Conservation (phyloP, 2,329 filamentous ascomycete genomes). For the Zymoseptoria pseudotritici region DNA sequence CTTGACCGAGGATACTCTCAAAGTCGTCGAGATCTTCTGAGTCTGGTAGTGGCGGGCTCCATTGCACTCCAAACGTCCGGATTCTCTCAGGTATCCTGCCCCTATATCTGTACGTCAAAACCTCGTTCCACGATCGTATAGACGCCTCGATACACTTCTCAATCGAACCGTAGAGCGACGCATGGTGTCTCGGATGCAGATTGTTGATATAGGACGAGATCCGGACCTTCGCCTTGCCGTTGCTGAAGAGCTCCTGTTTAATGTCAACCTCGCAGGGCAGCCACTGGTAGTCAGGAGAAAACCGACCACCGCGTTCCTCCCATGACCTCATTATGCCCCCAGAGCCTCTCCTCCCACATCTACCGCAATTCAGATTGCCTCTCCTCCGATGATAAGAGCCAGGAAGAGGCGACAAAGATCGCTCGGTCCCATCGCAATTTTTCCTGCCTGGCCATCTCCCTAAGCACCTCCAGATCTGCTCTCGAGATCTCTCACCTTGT, state of each 20-base stretch:
- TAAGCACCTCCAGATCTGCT: not conserved
- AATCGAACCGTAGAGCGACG: conserved; percentile 3
- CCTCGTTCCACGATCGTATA: conserved; percentile 9
- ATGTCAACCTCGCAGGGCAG: conserved; percentile 6
- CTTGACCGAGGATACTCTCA: not conserved
- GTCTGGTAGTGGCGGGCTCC: not conserved
- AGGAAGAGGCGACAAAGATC: too few relatives aligned
- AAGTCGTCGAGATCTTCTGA: not conserved
- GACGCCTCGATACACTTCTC: conserved; percentile 7
- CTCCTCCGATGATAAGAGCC: too few relatives aligned
- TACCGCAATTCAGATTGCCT: too few relatives aligned
- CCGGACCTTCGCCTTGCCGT: not conserved
- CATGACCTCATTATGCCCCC: not conserved
- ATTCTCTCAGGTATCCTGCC: conserved; percentile 1
- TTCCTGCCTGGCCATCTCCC: too few relatives aligned
- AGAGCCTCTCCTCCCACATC: not conserved
- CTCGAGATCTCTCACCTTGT: not conserved
- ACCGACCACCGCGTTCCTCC: not conserved
- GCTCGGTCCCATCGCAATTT: too few relatives aligned
- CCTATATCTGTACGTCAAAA: conserved; percentile 1
- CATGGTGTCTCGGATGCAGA: conserved; percentile 2
- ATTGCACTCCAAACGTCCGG: not conserved
- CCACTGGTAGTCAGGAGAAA: conserved; percentile 1
- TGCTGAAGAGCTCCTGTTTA: too few relatives aligned
- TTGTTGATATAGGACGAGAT: conserved; percentile 13